Conservation (phyloP, 2,329 filamentous ascomycete genomes). For the Fusarium floridanum region DNA sequence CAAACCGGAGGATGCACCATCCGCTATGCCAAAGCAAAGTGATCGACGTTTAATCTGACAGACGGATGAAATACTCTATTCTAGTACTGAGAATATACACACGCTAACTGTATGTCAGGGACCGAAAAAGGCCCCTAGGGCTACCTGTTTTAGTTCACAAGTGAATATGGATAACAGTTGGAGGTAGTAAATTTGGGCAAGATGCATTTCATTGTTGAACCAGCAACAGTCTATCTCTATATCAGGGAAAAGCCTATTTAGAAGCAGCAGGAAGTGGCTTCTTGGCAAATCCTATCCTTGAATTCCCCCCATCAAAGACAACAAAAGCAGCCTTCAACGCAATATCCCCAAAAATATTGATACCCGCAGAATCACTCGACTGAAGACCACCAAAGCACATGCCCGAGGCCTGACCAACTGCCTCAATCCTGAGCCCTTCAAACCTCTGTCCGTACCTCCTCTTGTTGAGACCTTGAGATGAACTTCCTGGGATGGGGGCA, state of each 20-base stretch:
- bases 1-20: background rate
- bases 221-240: slow-evolving; percentile 4
- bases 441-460: background rate
- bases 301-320: slow-evolving; percentile 61
- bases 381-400: slow-evolving; percentile 78
- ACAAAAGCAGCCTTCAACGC: slow-evolving; percentile 73
- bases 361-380: slow-evolving; percentile 56
- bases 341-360: slow-evolving; percentile 74
- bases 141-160: background rate
- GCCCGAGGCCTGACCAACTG: background rate
- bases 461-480: background rate
- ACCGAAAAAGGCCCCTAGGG: background rate
- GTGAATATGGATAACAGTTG: background rate
- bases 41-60: background rate
- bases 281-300: slow-evolving; percentile 38
- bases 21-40: background rate
- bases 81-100: background rate
- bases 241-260: background rate
- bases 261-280: slow-evolving; percentile 16
- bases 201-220: background rate
- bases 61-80: background rate
- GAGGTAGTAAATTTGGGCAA: background rate
- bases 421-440: background rate
- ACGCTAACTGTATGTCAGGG: background rate
- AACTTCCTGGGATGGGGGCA: slow-evolving; percentile 52